Evolutionary conservation across 2,329 filamentous ascomycete species (phyloP), one percentile per base, ranked within the genome.

Genomic region (Apiospora saccharicola): DNA sequence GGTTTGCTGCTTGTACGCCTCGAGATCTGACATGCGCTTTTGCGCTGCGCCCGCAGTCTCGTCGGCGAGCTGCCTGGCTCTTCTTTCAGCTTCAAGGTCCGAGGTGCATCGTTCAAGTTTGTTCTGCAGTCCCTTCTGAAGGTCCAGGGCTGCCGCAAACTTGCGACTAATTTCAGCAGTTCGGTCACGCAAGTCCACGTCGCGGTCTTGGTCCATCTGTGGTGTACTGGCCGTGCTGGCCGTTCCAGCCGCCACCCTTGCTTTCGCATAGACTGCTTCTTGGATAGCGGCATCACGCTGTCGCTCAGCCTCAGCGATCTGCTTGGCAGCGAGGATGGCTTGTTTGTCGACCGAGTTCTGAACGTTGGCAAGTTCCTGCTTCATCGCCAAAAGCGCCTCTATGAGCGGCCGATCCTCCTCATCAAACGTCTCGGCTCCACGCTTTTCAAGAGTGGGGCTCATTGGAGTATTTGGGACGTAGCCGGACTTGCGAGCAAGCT

Each of bases 221-320:
- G 92, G 84, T 53, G 90, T 88, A 78, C 87, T 87, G 57, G 86
- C 86, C 70, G 90, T 88, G 76, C 92, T 94, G 71, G 90, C 88
- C 49, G 82, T 78, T 75, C 95, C 92, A 10, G 95, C 95, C 43
- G 95, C 95, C 70, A 98, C 86, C 80, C 94, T 98, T 3, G 97
- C 95, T 80, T 97, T 98, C 46, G 95, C 94, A 82, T 98, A 98
- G 0, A 96, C 93, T 0, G 96, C 96, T 83, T 99, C 97, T 77
- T 92, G 93, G 71, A 99, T 92, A n/a, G 96, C 96, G 53, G 93
- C 91, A 82, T 99, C 96, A 69, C 97, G 90, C 84, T 99, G 96
- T 80, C 94, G 95, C 81, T 99, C 96, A 1, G 97, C 93, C 80
- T 98, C 95, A 1, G 96, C 95, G 74, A 99, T 95, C 74, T 96